Evolutionary conservation across 2,329 filamentous ascomycete species (phyloP).

Genomic region (Aspergillus glaucus): DNA sequence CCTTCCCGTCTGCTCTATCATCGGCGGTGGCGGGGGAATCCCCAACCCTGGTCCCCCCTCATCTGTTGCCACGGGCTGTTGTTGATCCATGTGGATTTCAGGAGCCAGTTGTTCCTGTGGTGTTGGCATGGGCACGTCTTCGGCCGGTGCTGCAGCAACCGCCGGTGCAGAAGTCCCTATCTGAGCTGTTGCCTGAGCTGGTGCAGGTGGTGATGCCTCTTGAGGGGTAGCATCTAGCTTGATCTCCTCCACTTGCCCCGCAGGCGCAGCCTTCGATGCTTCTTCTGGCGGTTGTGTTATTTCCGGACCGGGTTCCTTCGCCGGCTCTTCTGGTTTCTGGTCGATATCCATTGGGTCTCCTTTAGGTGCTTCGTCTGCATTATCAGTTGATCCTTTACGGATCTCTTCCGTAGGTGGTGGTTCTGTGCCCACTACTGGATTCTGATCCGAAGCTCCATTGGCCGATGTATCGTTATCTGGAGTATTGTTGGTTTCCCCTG

Average conservation of each 20-base stretch:
- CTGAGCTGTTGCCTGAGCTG: slow-evolving; percentile 3
- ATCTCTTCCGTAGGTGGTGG: not conserved
- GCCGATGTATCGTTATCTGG: not conserved
- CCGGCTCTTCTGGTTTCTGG: not conserved
- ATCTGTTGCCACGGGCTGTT: slow-evolving; percentile 7
- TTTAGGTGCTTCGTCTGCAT: not conserved
- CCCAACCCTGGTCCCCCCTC: slow-evolving; percentile 19
- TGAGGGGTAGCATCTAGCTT: slow-evolving; percentile 2
- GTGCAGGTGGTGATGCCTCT: slow-evolving; percentile 3
- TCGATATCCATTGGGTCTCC: not conserved
- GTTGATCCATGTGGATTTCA: slow-evolving; percentile 15
- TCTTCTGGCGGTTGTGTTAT: not conserved
- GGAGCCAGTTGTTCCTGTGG: slow-evolving; percentile 7
- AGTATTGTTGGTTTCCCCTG: not conserved
- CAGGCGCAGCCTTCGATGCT: not conserved
- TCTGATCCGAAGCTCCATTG: not conserved
- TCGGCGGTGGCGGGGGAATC: slow-evolving; percentile 24
- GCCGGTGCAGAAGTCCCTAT: not conserved
- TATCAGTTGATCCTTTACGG: not conserved
- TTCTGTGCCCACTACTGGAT: not conserved
- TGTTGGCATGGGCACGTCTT: not conserved
- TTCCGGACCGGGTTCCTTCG: not conserved
- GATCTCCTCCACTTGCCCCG: slow-evolving; percentile 4
- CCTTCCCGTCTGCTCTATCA: slow-evolving; percentile 48
- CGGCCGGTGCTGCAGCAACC: not conserved